A percentile compares a stretch with the other conserved stretches of the same genome.
These are phyloP conservation scores for Pichia eremophila DNA, from an alignment of 805 yeast species.

Conservation along the genomic window DNA sequence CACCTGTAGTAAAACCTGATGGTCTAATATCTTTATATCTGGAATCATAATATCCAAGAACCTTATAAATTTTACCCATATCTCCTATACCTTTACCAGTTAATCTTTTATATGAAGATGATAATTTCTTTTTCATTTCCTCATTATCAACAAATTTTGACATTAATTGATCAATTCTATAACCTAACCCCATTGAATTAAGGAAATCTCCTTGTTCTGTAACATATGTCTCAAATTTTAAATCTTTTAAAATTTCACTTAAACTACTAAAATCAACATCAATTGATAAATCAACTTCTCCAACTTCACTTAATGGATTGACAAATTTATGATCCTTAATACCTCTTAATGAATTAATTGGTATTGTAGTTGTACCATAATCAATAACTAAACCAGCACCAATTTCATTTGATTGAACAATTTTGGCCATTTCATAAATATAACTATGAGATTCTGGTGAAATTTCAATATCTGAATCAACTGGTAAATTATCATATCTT, in stretches of 20 bases:
- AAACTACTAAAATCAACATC: constrained; percentile 75
- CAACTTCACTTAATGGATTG: constrained; percentile 67
- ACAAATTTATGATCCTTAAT: constrained; percentile 65
- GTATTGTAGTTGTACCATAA: constrained; percentile 62
- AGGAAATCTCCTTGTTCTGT: constrained; percentile 72
- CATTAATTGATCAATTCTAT: constrained; percentile 50
- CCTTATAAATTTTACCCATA: constrained; percentile 76
- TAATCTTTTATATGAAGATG: constrained; percentile 50
- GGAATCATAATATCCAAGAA: constrained; percentile 39
- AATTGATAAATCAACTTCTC: constrained; percentile 71
- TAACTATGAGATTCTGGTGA: constrained; percentile 65
- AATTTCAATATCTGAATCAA: constrained; percentile 55
- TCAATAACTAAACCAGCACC: constrained; percentile 74
- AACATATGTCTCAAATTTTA: constrained; percentile 17
- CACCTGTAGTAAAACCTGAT: constrained; percentile 38
- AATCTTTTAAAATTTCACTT: constrained; percentile 24
- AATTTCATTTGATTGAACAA: constrained; percentile 23
- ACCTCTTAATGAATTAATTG: constrained; percentile 66
- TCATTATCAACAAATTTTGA: constrained; percentile 33
- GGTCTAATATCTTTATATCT: constrained; percentile 37
- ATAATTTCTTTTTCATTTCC: constrained; percentile 39
- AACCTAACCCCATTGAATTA: constrained; percentile 64
- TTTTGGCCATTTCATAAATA: constrained; percentile 40
- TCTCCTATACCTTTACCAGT: constrained; percentile 49
- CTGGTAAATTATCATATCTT: constrained; percentile 45